Evolutionary conservation across 2,329 filamentous ascomycete species (phyloP).

Genomic region (Phialophora macrospora): DNA sequence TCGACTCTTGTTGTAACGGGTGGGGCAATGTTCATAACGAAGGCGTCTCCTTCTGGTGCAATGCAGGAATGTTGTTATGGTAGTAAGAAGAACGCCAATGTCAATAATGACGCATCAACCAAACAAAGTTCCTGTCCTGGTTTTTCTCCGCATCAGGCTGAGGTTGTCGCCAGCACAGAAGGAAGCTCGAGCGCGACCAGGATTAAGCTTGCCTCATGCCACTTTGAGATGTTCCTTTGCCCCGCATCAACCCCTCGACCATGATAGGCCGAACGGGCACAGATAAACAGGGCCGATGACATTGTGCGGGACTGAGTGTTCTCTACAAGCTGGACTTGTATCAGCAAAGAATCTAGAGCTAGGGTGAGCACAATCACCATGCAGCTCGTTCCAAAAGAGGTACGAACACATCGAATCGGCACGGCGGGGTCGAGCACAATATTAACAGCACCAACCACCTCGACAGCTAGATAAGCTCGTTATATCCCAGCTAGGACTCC

Average conservation of each 20-base stretch:
- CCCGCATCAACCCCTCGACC: constrained; percentile 28
- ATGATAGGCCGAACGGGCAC: constrained; percentile 28
- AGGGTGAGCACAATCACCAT: constrained; percentile 39
- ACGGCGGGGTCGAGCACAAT: background rate
- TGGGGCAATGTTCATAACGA: constrained; percentile 30
- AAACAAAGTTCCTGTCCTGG: constrained; percentile 26
- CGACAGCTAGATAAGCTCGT: constrained; percentile 89
- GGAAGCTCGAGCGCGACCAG: constrained; percentile 5
- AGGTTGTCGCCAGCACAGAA: background rate
- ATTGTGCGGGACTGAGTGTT: background rate
- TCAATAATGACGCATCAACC: constrained; percentile 17
- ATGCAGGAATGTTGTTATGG: constrained; percentile 2
- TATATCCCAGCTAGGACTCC: constrained; percentile 83
- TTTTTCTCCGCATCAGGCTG: constrained; percentile 13
- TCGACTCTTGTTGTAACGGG: constrained; percentile 14
- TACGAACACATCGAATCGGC: constrained; percentile 35
- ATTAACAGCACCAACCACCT: constrained; percentile 13
- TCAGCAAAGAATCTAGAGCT: background rate
- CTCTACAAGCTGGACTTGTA: constrained; percentile 3
- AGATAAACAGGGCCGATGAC: constrained; percentile 18
- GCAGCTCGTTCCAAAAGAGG: constrained; percentile 56
- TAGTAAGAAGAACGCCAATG: constrained; percentile 3
- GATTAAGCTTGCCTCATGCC: constrained; percentile 12
- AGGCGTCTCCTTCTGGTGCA: constrained; percentile 9
- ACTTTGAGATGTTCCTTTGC: constrained; percentile 24